phyloP scores from a whole-genome alignment of 768 basidiomycete genomes.

The Mycena indigotica region DNA sequence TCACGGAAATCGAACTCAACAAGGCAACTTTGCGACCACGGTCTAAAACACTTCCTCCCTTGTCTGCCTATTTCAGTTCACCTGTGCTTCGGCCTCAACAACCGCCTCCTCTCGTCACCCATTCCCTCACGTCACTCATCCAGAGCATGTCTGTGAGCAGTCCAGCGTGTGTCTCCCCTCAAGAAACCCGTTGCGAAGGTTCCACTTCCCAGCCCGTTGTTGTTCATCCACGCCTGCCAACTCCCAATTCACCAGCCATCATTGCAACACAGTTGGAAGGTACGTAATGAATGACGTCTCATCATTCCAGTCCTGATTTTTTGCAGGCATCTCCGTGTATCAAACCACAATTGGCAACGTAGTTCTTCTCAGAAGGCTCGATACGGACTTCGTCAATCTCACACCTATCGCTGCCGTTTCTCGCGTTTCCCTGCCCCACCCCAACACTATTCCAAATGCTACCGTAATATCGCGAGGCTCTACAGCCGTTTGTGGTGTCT shows the following conservation, averaged over 20 bases:
- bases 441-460: slow-evolving; percentile 47
- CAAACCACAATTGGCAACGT: slow-evolving; percentile 61
- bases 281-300: slow-evolving; percentile 37
- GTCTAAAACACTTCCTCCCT: slow-evolving; percentile 40
- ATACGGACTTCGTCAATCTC: slow-evolving; percentile 79
- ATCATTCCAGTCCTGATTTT: slow-evolving; percentile 15
- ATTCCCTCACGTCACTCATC: slow-evolving; percentile 41
- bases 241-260: slow-evolving; percentile 52
- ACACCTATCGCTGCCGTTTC: slow-evolving; percentile 55
- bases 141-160: slow-evolving; percentile 45
- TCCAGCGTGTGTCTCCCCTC: slow-evolving; percentile 43
- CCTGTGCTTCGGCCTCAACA: slow-evolving; percentile 22
- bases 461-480: slow-evolving; percentile 56
- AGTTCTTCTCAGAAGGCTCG: slow-evolving; percentile 68
- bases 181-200: slow-evolving; percentile 39
- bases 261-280: slow-evolving; percentile 73
- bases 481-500: slow-evolving; percentile 58
- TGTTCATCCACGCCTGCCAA: slow-evolving; percentile 66
- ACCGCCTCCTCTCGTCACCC: slow-evolving; percentile 26
- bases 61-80: slow-evolving; percentile 25
- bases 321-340: slow-evolving; percentile 71
- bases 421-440: slow-evolving; percentile 39
- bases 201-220: slow-evolving; percentile 45
- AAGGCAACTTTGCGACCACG: slow-evolving; percentile 39
- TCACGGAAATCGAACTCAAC: slow-evolving; percentile 17